These are phyloP conservation scores for Stagonosporopsis rhizophila DNA, from an alignment of 2,329 filamentous ascomycete species.

Conservation along the genomic window DNA sequence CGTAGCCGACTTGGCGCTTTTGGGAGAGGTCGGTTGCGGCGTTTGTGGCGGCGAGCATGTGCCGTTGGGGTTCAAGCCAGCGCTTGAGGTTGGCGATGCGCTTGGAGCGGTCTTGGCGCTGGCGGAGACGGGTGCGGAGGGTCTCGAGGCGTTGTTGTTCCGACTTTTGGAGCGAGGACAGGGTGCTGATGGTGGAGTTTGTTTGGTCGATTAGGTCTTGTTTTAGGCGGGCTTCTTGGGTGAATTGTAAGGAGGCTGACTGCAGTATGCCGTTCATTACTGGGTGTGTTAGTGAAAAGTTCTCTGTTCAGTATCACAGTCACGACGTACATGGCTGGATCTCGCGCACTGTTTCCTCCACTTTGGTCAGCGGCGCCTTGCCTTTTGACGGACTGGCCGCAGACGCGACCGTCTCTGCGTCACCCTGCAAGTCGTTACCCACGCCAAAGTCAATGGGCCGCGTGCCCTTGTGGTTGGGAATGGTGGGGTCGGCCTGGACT, in stretches of 20 bases:
- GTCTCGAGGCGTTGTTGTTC: constrained; percentile 76
- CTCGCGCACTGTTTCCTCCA: constrained; percentile 78
- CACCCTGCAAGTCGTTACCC: constrained; percentile 67
- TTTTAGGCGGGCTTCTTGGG: constrained; percentile 80
- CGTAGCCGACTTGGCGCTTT: constrained; percentile 54
- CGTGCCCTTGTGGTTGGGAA: constrained; percentile 88
- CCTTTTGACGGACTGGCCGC: constrained; percentile 46
- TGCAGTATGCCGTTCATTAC: constrained; percentile 84
- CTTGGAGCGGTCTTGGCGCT: constrained; percentile 69
- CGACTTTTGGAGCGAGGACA: constrained; percentile 78
- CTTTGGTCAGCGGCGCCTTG: constrained; percentile 52
- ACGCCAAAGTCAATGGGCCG: constrained; percentile 95
- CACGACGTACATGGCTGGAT: constrained; percentile 75
- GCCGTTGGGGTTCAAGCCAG: constrained; percentile 74
- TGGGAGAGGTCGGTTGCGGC: constrained; percentile 52
- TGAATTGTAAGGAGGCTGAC: constrained; percentile 80
- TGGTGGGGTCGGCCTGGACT: constrained; percentile 90
- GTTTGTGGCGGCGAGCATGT: constrained; percentile 57
- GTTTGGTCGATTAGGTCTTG: constrained; percentile 83
- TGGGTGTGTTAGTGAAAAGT: constrained; percentile 19
- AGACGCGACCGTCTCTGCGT: constrained; percentile 47
- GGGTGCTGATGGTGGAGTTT: constrained; percentile 79
- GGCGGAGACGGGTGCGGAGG: constrained; percentile 69
- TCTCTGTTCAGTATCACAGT: too few relatives aligned
- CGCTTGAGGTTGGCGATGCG: constrained; percentile 80